Evolutionary conservation across 2,329 filamentous ascomycete species (phyloP), one percentile per base, ranked within the genome.

Genomic region (Trichoderma harzianum): DNA sequence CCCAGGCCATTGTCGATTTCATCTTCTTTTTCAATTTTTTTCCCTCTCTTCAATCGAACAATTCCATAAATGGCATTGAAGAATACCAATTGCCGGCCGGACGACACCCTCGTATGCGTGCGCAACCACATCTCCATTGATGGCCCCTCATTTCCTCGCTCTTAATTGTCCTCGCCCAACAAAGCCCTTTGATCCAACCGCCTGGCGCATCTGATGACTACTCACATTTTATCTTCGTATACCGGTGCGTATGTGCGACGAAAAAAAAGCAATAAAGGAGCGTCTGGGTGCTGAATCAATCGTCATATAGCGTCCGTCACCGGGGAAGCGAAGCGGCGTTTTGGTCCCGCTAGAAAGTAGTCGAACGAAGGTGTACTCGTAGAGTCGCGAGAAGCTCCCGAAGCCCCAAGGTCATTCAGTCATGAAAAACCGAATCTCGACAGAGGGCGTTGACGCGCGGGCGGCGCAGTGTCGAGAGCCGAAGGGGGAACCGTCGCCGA

Each of bases 211-310:
- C 32, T 47, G 34, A 24, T 34, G 65, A 32, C 30, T 18, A 76
- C 76, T 77, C 62, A 77, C 76, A 53, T 72, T 73, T 28, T 74
- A 71, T 72, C 73, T 73, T 68, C 66, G 64, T 55, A 62, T 67
- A 70, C 58, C 62, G 65, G 67, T 72, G 64, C 70, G 47, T 72
- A 76, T 72, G 64, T 73, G 71, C 65, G 67, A 47, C 43, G 70
- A 58, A 47, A 70, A 57, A 58, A 67, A 72, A 43, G 21, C 36
- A 64, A 74, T 77, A 84, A 84, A 84, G 74, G 84, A 85, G 84
- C 78, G 84, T 82, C 82, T 82, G 79, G 83, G 84, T 83, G 83
- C 83, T 78, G 81, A 80, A 76, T 83, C 71, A 75, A 74, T 78
- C 77, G 77, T 79, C 76, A 74, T 76, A 34, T 73, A 66, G 36